Evolutionary conservation across 106 monocot genomes (phyloP).

Genomic region (Allium cepa): DNA sequence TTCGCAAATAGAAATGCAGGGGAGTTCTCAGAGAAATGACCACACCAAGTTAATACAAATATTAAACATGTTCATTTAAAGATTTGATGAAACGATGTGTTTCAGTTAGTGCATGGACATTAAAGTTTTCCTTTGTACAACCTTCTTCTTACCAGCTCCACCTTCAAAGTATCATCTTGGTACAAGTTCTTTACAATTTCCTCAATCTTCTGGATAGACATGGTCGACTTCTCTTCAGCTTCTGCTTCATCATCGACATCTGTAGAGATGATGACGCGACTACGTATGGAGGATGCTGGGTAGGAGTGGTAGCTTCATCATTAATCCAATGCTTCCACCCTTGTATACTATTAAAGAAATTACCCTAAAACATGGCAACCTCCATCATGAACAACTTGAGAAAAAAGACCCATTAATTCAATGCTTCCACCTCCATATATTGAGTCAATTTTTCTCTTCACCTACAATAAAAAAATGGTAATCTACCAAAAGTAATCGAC

Average conservation of each 20-base stretch:
- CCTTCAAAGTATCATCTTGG: neutral
- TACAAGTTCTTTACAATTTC: constrained; percentile 25
- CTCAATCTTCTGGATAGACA: constrained; percentile 41
- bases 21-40: no score
- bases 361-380: no score
- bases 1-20: no score
- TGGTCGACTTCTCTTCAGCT: constrained; percentile 15
- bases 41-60: no score
- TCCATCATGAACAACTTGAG: no score
- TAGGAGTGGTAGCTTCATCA: neutral
- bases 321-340: neutral
- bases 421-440: no score
- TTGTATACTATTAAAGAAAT: no score
- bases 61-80: neutral
- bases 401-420: no score
- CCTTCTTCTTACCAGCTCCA: neutral
- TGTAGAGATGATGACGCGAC: neutral
- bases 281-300: no score
- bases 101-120: constrained; percentile 47
- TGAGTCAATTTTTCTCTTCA: no score
- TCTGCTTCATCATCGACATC: constrained; percentile 7
- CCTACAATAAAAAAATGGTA: no score
- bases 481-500: no score
- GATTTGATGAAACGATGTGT: constrained; percentile 24
- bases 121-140: constrained; percentile 17